Evolutionary conservation across 441 rosid species (phyloP), one percentile per base, ranked within the genome.

Genomic region (Erysimum cheiri): DNA sequence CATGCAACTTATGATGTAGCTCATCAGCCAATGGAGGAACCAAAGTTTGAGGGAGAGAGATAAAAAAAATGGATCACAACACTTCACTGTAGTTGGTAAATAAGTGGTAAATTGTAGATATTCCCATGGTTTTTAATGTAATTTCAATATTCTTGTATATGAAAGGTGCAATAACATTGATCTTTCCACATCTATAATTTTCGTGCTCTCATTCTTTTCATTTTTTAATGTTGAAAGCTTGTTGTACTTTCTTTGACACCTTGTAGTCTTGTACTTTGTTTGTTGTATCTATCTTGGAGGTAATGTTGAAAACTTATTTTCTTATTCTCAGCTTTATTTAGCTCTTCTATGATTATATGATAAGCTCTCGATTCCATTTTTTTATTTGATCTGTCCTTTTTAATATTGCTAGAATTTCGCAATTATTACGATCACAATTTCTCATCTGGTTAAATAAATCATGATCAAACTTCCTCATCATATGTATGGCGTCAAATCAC

Each of bases 1-100:
- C n/a, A n/a, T n/a, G n/a, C n/a, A n/a, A n/a, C n/a, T n/a, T n/a
- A n/a, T n/a, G n/a, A n/a, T n/a, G n/a, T n/a, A n/a, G n/a, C n/a
- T n/a, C n/a, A n/a, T n/a, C n/a, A n/a, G n/a, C n/a, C n/a, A n/a
- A n/a, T n/a, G n/a, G n/a, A n/a, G n/a, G n/a, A n/a, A n/a, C n/a
- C n/a, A n/a, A n/a, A n/a, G n/a, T n/a, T n/a, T n/a, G n/a, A n/a
- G n/a, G n/a, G n/a, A n/a, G n/a, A n/a, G n/a, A n/a, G n/a, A n/a
- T n/a, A n/a, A n/a, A n/a, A n/a, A n/a, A n/a, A n/a, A n/a, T n/a
- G n/a, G n/a, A n/a, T n/a, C n/a, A n/a, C n/a, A n/a, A n/a, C n/a
- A 56, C 31, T 40, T 44, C 9, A 35, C 6, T 1, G n/a, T 50
- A 37, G 39, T 66, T 52, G 67, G 14, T 48, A 66, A 65, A 66